These are phyloP conservation scores for Phaffomyces antillensis DNA, from an alignment of 805 yeast species.

Conservation along the genomic window DNA sequence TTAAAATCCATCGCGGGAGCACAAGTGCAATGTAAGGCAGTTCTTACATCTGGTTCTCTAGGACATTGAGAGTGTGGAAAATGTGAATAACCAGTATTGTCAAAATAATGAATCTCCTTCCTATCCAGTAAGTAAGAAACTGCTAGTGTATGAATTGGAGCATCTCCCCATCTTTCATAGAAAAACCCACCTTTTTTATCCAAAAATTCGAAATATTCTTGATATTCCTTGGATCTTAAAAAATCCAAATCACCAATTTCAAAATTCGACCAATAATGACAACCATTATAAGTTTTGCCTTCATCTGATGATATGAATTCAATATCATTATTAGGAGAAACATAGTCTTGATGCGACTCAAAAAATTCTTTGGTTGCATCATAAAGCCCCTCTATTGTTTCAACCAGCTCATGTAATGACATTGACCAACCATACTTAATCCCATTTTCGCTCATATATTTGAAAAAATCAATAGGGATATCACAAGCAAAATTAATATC, in stretches of 20 bases:
- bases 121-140: slow-evolving; percentile 52
- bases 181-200: slow-evolving; percentile 73
- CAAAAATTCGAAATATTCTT: slow-evolving; percentile 51
- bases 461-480: slow-evolving; percentile 71
- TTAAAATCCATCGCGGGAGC: slow-evolving; percentile 26
- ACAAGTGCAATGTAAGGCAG: slow-evolving; percentile 45
- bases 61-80: slow-evolving; percentile 54
- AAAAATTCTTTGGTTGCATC: slow-evolving; percentile 57
- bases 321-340: slow-evolving; percentile 46
- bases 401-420: slow-evolving; percentile 65
- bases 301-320: slow-evolving; percentile 57
- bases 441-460: slow-evolving; percentile 71
- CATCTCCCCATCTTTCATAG: slow-evolving; percentile 92
- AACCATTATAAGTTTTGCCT: slow-evolving; percentile 60
- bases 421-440: slow-evolving; percentile 75
- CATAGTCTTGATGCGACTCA: slow-evolving; percentile 36
- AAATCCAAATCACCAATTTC: slow-evolving; percentile 69
- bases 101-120: slow-evolving; percentile 60
- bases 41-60: slow-evolving; percentile 35
- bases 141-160: slow-evolving; percentile 82
- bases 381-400: slow-evolving; percentile 76
- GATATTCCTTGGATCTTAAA: slow-evolving; percentile 52
- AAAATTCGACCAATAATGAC: slow-evolving; percentile 82
- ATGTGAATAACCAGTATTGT: slow-evolving; percentile 71
- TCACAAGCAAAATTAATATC: slow-evolving; percentile 77